Percentiles rank a stretch among this genome's conserved stretches.
phyloP scores from a whole-genome alignment of 2,329 filamentous ascomycete genomes.

The Westerdykella aurantiaca region DNA sequence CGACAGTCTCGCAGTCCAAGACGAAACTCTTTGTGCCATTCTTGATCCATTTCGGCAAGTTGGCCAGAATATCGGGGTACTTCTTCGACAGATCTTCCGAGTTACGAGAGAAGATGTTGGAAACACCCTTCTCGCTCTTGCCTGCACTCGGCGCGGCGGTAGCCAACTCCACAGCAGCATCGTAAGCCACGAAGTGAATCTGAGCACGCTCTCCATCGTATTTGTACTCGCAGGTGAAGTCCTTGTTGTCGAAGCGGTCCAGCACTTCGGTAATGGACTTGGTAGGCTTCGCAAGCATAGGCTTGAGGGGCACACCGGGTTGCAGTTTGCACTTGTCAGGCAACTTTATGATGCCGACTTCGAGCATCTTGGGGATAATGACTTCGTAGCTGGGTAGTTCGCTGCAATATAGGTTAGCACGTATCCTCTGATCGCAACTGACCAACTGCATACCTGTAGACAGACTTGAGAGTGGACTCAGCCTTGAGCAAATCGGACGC shows the following conservation, averaged over 20 bases:
- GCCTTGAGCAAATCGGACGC: conserved; percentile 75
- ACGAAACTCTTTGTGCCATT: conserved; percentile 89
- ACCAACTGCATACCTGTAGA: conserved; percentile 62
- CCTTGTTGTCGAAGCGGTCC: conserved; percentile 90
- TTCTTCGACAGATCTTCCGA: conserved; percentile 97
- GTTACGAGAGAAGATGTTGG: conserved; percentile 94
- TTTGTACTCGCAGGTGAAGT: conserved; percentile 98
- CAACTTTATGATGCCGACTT: conserved; percentile 78
- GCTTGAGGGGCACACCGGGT: conserved; percentile 90
- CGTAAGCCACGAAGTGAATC: conserved; percentile 90
- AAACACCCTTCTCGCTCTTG: conserved; percentile 66
- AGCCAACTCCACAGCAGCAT: conserved; percentile 64
- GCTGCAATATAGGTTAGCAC: conserved; percentile 48
- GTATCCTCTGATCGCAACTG: background rate
- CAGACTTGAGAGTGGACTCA: conserved; percentile 78
- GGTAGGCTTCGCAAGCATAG: conserved; percentile 97
- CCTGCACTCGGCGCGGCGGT: conserved; percentile 53
- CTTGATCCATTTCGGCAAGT: conserved; percentile 85
- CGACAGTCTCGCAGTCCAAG: conserved; percentile 96
- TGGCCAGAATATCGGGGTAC: conserved; percentile 89
- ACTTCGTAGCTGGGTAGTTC: conserved; percentile 93
- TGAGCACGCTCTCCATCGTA: conserved; percentile 98
- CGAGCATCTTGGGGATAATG: conserved; percentile 82
- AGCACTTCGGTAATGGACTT: conserved; percentile 97
- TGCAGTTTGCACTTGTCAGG: conserved; percentile 83